Evolutionary conservation across 768 basidiomycete species (phyloP).

Genomic region (Hygrophoropsis aurantiaca): DNA sequence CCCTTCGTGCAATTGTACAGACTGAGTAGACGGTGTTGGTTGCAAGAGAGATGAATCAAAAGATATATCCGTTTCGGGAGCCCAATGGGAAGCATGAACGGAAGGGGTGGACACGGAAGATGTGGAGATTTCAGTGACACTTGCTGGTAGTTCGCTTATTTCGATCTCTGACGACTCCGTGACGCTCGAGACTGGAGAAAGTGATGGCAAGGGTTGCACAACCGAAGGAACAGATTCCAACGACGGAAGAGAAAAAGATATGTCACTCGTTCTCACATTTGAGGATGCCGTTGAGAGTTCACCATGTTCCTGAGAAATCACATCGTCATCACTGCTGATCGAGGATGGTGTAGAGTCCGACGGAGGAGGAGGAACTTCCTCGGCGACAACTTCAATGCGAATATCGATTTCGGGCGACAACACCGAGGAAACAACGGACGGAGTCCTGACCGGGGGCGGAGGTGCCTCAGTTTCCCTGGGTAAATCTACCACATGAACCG

Average conservation of each 20-base stretch:
- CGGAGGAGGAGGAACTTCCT: conserved; percentile 40
- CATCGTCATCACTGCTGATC: conserved; percentile 18
- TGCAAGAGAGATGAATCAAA: conserved; percentile 77
- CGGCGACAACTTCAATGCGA: conserved; percentile 18
- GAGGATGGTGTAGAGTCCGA: conserved; percentile 30
- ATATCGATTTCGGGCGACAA: conserved; percentile 23
- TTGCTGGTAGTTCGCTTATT: conserved; percentile 24
- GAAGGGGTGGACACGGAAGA: conserved; percentile 40
- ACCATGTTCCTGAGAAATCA: conserved; percentile 12
- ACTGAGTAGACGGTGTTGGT: conserved; percentile 65
- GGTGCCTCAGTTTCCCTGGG: conserved; percentile 21
- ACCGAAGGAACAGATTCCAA: conserved; percentile 32
- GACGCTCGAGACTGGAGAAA: conserved; percentile 40
- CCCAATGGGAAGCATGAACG: conserved; percentile 52
- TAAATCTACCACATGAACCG: conserved; percentile 36
- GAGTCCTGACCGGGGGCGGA: conserved; percentile 28
- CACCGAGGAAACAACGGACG: conserved; percentile 24
- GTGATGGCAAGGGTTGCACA: conserved; percentile 25
- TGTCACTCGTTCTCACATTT: conserved; percentile 20
- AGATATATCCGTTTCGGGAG: conserved; percentile 60
- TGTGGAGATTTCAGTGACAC: conserved; percentile 33
- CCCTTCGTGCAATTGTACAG: conserved; percentile 53
- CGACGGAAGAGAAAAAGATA: conserved; percentile 26
- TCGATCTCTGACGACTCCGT: conserved; percentile 40
- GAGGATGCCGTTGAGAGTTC: conserved; percentile 7